Percentiles rank a stretch among this genome's conserved stretches.
Conservation (phyloP, 176 grass and related monocot genomes). For the Eragrostis nindensis region DNA sequence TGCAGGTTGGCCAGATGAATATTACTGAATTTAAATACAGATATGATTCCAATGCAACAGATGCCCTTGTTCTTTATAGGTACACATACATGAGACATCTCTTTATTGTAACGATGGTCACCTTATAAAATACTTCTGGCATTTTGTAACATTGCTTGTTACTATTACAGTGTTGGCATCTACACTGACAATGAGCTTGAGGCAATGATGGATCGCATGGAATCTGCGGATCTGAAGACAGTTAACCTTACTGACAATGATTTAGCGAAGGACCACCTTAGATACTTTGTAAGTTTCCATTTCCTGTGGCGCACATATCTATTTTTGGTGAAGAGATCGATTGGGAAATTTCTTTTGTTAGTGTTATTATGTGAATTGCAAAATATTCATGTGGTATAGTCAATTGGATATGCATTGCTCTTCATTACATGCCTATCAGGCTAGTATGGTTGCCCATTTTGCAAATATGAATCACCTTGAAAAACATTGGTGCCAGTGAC, state of each 20-base stretch:
- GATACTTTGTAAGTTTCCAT: slow-evolving; percentile 87
- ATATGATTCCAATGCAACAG: slow-evolving; percentile 81
- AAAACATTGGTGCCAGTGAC: background rate
- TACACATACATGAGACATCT: background rate
- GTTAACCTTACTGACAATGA: slow-evolving; percentile 89
- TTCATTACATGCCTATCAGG: too few relatives aligned
- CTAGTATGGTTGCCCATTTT: too few relatives aligned
- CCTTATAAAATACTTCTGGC: background rate
- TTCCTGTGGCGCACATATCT: slow-evolving; percentile 2
- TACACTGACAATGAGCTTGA: slow-evolving; percentile 82
- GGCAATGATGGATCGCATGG: slow-evolving; percentile 68
- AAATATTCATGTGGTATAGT: too few relatives aligned
- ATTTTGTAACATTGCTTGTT: slow-evolving; percentile 24
- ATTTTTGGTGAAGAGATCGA: background rate
- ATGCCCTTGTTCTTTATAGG: slow-evolving; percentile 97
- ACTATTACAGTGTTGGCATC: slow-evolving; percentile 87
- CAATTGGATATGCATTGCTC: too few relatives aligned
- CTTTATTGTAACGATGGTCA: background rate
- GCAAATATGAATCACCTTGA: background rate
- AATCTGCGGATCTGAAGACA: slow-evolving; percentile 69
- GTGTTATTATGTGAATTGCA: too few relatives aligned
- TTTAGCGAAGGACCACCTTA: slow-evolving; percentile 86
- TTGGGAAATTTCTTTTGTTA: background rate
- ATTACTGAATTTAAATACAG: slow-evolving; percentile 99
- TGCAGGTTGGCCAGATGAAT: slow-evolving; percentile 95